Conservation (phyloP, 2,329 filamentous ascomycete genomes). For the Mycogone perniciosa region DNA sequence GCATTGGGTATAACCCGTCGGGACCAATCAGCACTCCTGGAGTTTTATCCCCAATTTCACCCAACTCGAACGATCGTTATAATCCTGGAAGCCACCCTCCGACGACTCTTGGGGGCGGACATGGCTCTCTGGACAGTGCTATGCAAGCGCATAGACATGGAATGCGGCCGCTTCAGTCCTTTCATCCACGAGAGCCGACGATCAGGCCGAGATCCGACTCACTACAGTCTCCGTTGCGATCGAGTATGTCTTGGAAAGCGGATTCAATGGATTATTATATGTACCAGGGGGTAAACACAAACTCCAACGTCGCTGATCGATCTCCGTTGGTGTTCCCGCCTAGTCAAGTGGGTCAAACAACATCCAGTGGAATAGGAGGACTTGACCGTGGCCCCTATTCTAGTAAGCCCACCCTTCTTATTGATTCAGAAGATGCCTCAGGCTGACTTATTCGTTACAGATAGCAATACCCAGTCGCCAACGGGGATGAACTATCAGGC, state of each 20-base stretch:
- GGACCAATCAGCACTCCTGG: slow-evolving; percentile 46
- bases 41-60: slow-evolving; percentile 51
- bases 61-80: slow-evolving; percentile 49
- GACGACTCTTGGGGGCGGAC: slow-evolving; percentile 40
- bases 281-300: slow-evolving; percentile 41
- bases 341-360: slow-evolving; percentile 33
- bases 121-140: slow-evolving; percentile 39
- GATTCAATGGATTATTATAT: slow-evolving; percentile 52
- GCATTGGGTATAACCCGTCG: slow-evolving; percentile 56
- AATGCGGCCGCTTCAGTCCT: slow-evolving; percentile 49
- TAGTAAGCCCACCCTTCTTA: slow-evolving; percentile 35
- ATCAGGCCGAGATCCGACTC: slow-evolving; percentile 51
- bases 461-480: slow-evolving; percentile 39
- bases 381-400: slow-evolving; percentile 49
- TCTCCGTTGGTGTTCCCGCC: slow-evolving; percentile 46
- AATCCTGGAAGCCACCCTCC: slow-evolving; percentile 44
- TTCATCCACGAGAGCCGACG: slow-evolving; percentile 53
- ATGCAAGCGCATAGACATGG: slow-evolving; percentile 41
- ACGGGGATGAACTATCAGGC: slow-evolving; percentile 43
- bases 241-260: slow-evolving; percentile 59
- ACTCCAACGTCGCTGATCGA: slow-evolving; percentile 40
- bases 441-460: not conserved
- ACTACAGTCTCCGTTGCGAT: slow-evolving; percentile 51
- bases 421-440: slow-evolving; percentile 26
- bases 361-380: slow-evolving; percentile 33